phyloP scores from a whole-genome alignment of 2,329 filamentous ascomycete genomes.

The Drechslerella coelobrocha region DNA sequence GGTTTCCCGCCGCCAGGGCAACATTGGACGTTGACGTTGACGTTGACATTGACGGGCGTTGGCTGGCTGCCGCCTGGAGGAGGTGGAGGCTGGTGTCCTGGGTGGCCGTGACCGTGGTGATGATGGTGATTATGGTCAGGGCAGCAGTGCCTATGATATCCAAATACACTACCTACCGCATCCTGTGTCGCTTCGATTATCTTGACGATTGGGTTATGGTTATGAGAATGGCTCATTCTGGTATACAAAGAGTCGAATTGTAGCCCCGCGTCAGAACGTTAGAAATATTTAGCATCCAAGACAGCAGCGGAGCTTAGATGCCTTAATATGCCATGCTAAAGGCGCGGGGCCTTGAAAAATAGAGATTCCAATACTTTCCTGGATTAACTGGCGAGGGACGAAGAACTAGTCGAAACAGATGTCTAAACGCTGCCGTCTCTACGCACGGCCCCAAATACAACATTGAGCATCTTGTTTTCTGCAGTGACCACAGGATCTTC shows the following conservation, averaged over 20 bases:
- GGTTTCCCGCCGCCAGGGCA: neutral
- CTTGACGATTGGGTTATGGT: slow-evolving; percentile 3
- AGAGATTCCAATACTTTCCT: too few relatives aligned
- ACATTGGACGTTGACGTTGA: slow-evolving; percentile 1
- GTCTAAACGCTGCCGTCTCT: too few relatives aligned
- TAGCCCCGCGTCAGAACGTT: neutral
- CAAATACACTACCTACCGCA: slow-evolving; percentile 3
- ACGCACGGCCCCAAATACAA: too few relatives aligned
- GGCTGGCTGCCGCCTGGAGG: neutral
- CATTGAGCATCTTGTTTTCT: too few relatives aligned
- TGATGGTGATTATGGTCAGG: neutral
- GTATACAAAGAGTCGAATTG: neutral
- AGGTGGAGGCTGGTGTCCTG: neutral
- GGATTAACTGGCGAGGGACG: too few relatives aligned
- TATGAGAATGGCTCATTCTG: neutral
- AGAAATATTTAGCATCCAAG: too few relatives aligned
- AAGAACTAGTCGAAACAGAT: too few relatives aligned
- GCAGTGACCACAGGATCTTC: too few relatives aligned
- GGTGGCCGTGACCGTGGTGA: neutral
- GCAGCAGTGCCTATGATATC: slow-evolving; percentile 1
- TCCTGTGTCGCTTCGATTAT: slow-evolving; percentile 1
- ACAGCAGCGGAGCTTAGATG: too few relatives aligned
- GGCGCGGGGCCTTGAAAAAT: too few relatives aligned
- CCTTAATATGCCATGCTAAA: too few relatives aligned
- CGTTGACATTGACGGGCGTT: slow-evolving; percentile 2